phyloP scores from a whole-genome alignment of 805 yeast genomes.

The Kluyveromyces nonfermentans region DNA sequence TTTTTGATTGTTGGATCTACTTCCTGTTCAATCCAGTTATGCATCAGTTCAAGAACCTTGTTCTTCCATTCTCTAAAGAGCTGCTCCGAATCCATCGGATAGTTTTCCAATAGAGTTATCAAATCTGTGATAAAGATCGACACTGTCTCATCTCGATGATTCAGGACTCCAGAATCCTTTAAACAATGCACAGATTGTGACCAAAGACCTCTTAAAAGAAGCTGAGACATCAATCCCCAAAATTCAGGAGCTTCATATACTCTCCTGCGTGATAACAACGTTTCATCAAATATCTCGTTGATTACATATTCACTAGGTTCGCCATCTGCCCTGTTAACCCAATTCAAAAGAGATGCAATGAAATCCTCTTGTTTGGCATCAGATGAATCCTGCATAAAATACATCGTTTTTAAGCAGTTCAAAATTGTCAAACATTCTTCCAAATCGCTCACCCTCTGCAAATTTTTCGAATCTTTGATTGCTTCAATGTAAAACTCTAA shows the following conservation, averaged over 20 bases:
- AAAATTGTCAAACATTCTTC: constrained; percentile 44
- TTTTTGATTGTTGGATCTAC: constrained; percentile 22
- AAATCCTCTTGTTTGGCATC: constrained; percentile 7
- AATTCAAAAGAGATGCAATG: constrained; percentile 39
- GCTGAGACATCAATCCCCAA: constrained; percentile 52
- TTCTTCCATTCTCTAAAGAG: constrained; percentile 33
- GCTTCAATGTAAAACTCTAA: constrained; percentile 27
- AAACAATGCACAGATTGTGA: constrained; percentile 38
- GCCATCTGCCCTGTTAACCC: constrained; percentile 66
- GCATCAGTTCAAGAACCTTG: constrained; percentile 20
- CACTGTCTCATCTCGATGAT: constrained; percentile 17
- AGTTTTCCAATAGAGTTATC: constrained; percentile 26
- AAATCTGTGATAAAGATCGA: constrained; percentile 28
- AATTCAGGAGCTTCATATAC: constrained; percentile 34
- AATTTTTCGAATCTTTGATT: constrained; percentile 25
- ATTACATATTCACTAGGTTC: constrained; percentile 48
- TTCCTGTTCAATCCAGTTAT: constrained; percentile 18
- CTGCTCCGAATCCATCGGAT: constrained; percentile 27
- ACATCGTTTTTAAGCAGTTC: constrained; percentile 47
- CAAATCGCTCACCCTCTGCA: constrained; percentile 28
- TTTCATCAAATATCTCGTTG: constrained; percentile 33
- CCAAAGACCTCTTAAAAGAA: constrained; percentile 54
- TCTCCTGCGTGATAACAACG: constrained; percentile 39
- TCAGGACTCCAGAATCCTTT: constrained; percentile 19
- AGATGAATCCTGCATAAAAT: constrained; percentile 21